Evolutionary conservation across 2,329 filamentous ascomycete species (phyloP), one percentile per base, ranked within the genome.

Genomic region (Decorospora gaudefroyi): DNA sequence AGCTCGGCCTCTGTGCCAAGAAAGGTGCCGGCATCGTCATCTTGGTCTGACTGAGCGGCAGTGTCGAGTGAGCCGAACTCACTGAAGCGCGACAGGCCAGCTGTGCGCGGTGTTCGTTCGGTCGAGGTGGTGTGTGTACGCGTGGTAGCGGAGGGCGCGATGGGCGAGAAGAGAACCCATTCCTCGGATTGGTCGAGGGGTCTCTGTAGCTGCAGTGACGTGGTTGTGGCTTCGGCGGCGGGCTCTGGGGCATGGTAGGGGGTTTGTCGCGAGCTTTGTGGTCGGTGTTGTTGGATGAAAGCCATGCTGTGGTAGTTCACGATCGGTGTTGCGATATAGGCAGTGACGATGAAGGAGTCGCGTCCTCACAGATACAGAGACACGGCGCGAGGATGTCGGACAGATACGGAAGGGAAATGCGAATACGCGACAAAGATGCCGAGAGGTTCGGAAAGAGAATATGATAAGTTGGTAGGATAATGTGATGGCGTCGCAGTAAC

Each of bases 91-190:
- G 88, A 93, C 51, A 83, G 80, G 25, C 86, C 87, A 18, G 84
- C 77, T 29, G 83, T 87, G 69, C 65, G 86, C 76, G 71, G 81
- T 55, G 75, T 91, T 66, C 71, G 84, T 74, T 74, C 80, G 63
- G 70, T 88, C 68, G 68, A 82, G 32, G 84, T 83, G 25, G 88
- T 84, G 46, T 80, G 84, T 30, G 85, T 88, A 38, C 85, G 79
- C 50, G 86, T 84, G 13, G 87, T 84, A 6, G 79, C 78, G 1
- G 89, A 89, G n/a, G 62, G 57, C 7, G 71, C 66, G n/a, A 64
- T 61, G 0, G 76, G 76, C 6, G 90, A 88, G 76, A 99, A 99
- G 54, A 99, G 83, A 41, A 97, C 87, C 93, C 93, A 99, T 80
- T 95, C 92, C 71, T 93, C 87, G 9, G 88, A 86, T 55, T 91